Evolutionary conservation across 257 asterid genomes (phyloP).

Genomic region (Thymus quinquecostatus): DNA sequence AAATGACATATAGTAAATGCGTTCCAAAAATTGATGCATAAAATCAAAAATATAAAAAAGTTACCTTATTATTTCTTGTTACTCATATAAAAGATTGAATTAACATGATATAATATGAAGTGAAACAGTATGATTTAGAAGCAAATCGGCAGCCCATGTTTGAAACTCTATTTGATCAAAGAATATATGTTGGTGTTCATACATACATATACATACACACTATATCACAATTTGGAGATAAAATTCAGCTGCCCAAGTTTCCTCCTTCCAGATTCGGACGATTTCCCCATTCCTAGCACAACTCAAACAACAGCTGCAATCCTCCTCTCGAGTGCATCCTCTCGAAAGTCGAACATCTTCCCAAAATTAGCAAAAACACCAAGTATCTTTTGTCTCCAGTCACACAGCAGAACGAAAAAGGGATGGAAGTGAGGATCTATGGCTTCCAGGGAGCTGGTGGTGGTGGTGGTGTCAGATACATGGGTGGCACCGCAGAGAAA

Average conservation of each 20-base stretch:
- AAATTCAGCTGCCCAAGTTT: conserved; percentile 6
- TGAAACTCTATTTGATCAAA: conserved; percentile 33
- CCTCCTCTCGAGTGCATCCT: conserved; percentile 20
- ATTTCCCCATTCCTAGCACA: background rate
- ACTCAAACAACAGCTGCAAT: background rate
- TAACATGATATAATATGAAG: background rate
- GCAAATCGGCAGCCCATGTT: conserved; percentile 6
- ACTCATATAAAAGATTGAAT: too few relatives aligned
- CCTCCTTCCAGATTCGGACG: background rate
- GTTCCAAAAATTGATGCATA: too few relatives aligned
- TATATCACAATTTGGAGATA: conserved; percentile 27
- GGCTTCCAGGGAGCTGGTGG: conserved; percentile 99
- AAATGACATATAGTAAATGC: too few relatives aligned
- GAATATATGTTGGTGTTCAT: conserved; percentile 36
- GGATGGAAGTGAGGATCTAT: conserved; percentile 28
- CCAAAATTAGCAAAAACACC: conserved; percentile 33
- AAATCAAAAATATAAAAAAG: too few relatives aligned
- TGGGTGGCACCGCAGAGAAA: conserved; percentile 95
- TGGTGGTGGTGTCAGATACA: conserved; percentile 94
- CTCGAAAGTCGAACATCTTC: conserved; percentile 1
- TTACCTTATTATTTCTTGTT: too few relatives aligned
- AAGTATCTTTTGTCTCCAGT: conserved; percentile 15
- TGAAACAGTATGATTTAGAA: background rate
- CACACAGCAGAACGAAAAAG: conserved; percentile 29
- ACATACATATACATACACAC: conserved; percentile 32